Base-by-base conservation (phyloP, 352 stramenopile species). In the Globisporangium radiosum region DNA sequence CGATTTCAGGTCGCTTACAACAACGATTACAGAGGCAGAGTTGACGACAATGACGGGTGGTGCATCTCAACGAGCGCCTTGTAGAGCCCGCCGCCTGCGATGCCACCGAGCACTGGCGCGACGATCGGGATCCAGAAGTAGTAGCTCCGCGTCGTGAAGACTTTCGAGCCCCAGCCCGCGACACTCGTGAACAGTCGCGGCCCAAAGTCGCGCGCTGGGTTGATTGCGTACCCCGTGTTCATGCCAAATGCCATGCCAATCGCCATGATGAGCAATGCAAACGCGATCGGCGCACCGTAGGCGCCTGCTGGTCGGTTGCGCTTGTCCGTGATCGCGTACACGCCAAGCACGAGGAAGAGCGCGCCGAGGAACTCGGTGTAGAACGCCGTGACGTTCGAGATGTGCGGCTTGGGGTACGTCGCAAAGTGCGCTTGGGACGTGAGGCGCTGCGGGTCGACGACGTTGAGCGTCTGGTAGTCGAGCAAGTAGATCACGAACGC, bases 71-170 rank as follows among this genome's bases (percentile, higher is more conserved):
- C 59, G 36, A 79, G 50, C 1, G 65, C 56, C 45, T 74, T 64
- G 71, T 85, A 85, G 25, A 69, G 43, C 7, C 65, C 70, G 40
- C 62, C 73, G 13, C 75, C 73, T 52, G 78, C 63, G 14, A 64
- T 64, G 43, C 77, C 77, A 10, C 74, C 77, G 10, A 82, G 38
- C 7, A 82, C 45, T 1, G 77, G 77, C 0, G 59, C 77, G 5
- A 87, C 63, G 49, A 87, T 77, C 5, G 77, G 77, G 36, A 87
- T 66, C 77, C 73, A 87, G 66, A 83, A 87, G 73, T 87, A 87
- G 8, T 66, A 57, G 64, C 78, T 63, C 9, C 63, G 62, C n/a
- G 72, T 47, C 7, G 63, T 72, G 58, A 83, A 83, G 10, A 76
- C 68, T 54, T 72, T 68, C 15, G 60, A 64, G 17, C 73, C 73